These are phyloP conservation scores for Pichiaceae sp. DNA, from an alignment of 1,139 yeast genomes.

Conservation along the genomic window DNA sequence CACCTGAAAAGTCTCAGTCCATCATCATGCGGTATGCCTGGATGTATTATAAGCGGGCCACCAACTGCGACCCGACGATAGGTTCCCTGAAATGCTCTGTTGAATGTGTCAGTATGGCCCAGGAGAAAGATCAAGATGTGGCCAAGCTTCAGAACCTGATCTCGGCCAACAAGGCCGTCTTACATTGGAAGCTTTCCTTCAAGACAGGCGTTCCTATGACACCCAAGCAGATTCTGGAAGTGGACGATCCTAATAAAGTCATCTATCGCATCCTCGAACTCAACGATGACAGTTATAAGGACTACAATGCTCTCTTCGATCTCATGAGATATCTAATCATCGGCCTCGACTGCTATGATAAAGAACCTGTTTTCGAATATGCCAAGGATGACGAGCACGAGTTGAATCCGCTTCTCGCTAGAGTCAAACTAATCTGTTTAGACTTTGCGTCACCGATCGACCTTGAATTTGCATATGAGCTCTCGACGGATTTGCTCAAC, in stretches of 20 bases:
- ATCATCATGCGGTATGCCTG: conserved; percentile 36
- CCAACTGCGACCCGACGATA: conserved; percentile 37
- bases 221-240: conserved; percentile 29
- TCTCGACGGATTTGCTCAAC: conserved; percentile 26
- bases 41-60: conserved; percentile 43
- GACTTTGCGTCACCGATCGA: conserved; percentile 52
- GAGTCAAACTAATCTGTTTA: conserved; percentile 42
- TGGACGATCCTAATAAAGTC: conserved; percentile 24
- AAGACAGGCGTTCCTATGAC: conserved; percentile 29
- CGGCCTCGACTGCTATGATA: conserved; percentile 22
- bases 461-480: conserved; percentile 42
- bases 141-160: conserved; percentile 28
- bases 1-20: conserved; percentile 8
- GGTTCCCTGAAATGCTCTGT: conserved; percentile 39
- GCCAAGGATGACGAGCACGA: conserved; percentile 13
- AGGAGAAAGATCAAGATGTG: conserved; percentile 28
- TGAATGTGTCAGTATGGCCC: conserved; percentile 31
- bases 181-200: conserved; percentile 29
- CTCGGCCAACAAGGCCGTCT: conserved; percentile 26
- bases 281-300: conserved; percentile 45
- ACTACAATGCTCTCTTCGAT: conserved; percentile 35
- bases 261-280: conserved; percentile 43
- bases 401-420: conserved; percentile 12
- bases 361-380: conserved; percentile 9
- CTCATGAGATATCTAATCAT: conserved; percentile 33